Base-by-base conservation (phyloP, 768 basidiomycete genomes). In the Antrodiella citrinella region DNA sequence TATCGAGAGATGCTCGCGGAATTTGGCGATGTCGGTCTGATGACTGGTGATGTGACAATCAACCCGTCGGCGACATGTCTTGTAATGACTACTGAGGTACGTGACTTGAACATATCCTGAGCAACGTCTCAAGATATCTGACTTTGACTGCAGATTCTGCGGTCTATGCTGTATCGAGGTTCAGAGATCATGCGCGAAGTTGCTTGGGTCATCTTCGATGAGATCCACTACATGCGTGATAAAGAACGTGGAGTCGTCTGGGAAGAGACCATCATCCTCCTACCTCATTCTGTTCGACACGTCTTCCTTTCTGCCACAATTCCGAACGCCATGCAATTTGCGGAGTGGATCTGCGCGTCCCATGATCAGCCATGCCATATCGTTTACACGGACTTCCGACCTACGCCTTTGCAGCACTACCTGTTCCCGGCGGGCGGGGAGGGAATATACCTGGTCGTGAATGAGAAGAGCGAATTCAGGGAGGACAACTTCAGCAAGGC, bases 171-270 rank as follows among this genome's bases (percentile, higher is more conserved):
- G 22, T 99, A 99, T 63, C 85, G 96, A 48, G 96, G 96, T 35
- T 97, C 93, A 3, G 96, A 99, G 71, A 86, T 99, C 57, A 94
- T 98, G 88, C 89, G 96, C 50, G 96, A 99, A 72, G 95, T 99
- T n/a, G 93, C 94, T 1, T 99, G 96, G 96, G 95, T 98, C 50
- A 82, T 99, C 56, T 99, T 98, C 66, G 96, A 99, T 64, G 96
- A 99, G 70, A 96, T 99, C 54, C 96, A 99, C 64, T 99, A 98
- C 70, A 99, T 98, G 96, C 86, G 96, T 53, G 96, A 98, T 73
- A 92, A 92, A 61, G 96, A 99, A 65, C 89, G 96, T 57, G 96
- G 96, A 57, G 96, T 99, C 18, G 96, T 99, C 22, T 98, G 96
- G 96, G 95, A 99, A 69, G 94, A 96, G 66, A 94, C 93, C 1